phyloP scores from a whole-genome alignment of 2,329 filamentous ascomycete species.

The Aspergillus udagawae region DNA sequence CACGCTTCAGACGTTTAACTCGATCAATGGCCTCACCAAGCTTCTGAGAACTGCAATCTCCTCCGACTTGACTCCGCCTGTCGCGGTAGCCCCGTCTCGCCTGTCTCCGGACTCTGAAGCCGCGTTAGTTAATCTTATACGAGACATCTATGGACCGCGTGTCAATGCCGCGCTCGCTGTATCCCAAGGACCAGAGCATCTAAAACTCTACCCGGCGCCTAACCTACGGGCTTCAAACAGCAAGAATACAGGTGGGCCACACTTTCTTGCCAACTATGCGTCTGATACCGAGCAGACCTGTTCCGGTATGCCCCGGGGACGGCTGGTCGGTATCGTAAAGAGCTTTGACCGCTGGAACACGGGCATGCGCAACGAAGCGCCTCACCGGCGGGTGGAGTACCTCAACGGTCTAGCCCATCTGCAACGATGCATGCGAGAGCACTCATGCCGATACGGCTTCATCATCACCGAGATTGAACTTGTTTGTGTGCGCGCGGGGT shows the following conservation, averaged over 20 bases:
- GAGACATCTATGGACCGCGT: slow-evolving; percentile 76
- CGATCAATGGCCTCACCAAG: slow-evolving; percentile 66
- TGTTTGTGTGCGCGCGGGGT: slow-evolving; percentile 78
- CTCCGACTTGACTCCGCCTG: slow-evolving; percentile 34
- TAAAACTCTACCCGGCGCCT: slow-evolving; percentile 42
- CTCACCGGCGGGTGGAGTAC: slow-evolving; percentile 83
- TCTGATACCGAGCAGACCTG: slow-evolving; percentile 47
- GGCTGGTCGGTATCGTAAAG: slow-evolving; percentile 81
- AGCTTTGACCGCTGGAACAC: slow-evolving; percentile 94
- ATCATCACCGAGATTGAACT: slow-evolving; percentile 96
- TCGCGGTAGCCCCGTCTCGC: slow-evolving; percentile 41
- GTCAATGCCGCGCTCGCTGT: slow-evolving; percentile 79
- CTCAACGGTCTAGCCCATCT: slow-evolving; percentile 80
- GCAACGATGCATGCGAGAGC: slow-evolving; percentile 89
- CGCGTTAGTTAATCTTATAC: slow-evolving; percentile 70
- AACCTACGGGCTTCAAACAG: slow-evolving; percentile 32
- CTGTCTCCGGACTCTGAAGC: slow-evolving; percentile 74
- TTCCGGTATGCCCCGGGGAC: slow-evolving; percentile 51
- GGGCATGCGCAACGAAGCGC: slow-evolving; percentile 81
- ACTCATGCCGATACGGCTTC: slow-evolving; percentile 90
- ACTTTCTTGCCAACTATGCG: slow-evolving; percentile 53
- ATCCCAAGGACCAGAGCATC: slow-evolving; percentile 64
- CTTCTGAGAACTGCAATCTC: slow-evolving; percentile 67
- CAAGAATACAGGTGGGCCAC: slow-evolving; percentile 44
- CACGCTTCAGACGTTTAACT: slow-evolving; percentile 65